A percentile compares a stretch with the other conserved stretches of the same genome.
Conservation (phyloP, 1,139 yeast species). For the Suhomyces bokatorum region DNA sequence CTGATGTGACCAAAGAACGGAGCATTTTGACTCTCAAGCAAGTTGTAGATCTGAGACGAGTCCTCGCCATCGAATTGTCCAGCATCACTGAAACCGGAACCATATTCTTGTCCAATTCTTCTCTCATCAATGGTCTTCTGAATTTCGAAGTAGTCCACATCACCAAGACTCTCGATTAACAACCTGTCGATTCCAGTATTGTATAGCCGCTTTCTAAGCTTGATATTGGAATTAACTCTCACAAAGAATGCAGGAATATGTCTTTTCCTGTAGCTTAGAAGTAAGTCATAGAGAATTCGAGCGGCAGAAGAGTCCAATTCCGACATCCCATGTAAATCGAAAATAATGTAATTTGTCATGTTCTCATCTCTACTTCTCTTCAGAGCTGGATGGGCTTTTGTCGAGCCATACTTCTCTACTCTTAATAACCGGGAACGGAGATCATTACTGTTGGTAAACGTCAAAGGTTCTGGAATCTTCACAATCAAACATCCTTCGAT, state of each 20-base stretch:
- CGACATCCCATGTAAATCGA: constrained; percentile 87
- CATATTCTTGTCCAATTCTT: background rate
- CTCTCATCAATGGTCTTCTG: constrained; percentile 16
- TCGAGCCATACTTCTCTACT: constrained; percentile 82
- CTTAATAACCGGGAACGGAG: constrained; percentile 71
- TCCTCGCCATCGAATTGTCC: constrained; percentile 12
- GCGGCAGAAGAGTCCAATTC: constrained; percentile 86
- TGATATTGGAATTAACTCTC: constrained; percentile 51
- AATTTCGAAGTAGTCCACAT: constrained; percentile 30
- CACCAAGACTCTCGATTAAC: constrained; percentile 28
- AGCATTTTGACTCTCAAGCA: constrained; percentile 28
- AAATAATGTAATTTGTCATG: constrained; percentile 66
- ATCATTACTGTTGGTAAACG: constrained; percentile 89
- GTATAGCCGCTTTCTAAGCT: constrained; percentile 31
- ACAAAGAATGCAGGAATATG: constrained; percentile 64
- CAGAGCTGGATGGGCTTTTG: constrained; percentile 79
- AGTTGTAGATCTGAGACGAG: constrained; percentile 19
- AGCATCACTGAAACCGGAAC: constrained; percentile 4
- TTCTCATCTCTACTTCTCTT: constrained; percentile 55
- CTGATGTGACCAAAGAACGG: constrained; percentile 46
- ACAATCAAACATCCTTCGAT: constrained; percentile 84
- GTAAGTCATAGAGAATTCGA: constrained; percentile 64
- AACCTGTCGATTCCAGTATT: constrained; percentile 35
- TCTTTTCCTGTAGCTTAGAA: constrained; percentile 55
- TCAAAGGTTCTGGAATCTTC: constrained; percentile 88